These are phyloP conservation scores for Scedosporium boydii DNA, from an alignment of 2,329 filamentous ascomycete genomes.

Conservation along the genomic window DNA sequence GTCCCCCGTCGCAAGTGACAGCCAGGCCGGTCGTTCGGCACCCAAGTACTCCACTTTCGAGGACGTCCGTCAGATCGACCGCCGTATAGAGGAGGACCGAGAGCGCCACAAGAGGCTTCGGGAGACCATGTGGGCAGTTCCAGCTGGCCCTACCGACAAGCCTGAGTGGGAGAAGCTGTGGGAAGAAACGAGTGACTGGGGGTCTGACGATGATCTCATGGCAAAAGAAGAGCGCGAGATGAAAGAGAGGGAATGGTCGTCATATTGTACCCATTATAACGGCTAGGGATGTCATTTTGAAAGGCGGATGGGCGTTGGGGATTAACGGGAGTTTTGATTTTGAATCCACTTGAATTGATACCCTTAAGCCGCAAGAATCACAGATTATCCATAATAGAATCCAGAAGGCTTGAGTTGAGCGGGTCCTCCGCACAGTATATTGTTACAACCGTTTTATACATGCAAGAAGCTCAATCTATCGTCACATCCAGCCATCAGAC, in stretches of 20 bases:
- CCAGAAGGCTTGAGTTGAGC: slow-evolving; percentile 5
- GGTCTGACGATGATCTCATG: slow-evolving; percentile 74
- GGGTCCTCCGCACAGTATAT: slow-evolving; percentile 10
- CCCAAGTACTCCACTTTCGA: slow-evolving; percentile 23
- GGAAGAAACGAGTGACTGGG: slow-evolving; percentile 80
- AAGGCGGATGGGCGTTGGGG: neutral
- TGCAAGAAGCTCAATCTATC: slow-evolving; percentile 21
- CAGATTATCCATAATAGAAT: neutral
- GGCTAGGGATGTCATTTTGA: neutral
- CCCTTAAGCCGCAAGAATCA: neutral
- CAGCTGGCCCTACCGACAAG: slow-evolving; percentile 45
- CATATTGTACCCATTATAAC: slow-evolving; percentile 11
- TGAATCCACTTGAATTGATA: slow-evolving; percentile 1
- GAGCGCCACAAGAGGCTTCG: slow-evolving; percentile 87
- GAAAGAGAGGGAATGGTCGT: slow-evolving; percentile 22
- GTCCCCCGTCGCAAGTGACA: slow-evolving; percentile 28
- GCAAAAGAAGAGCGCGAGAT: slow-evolving; percentile 62
- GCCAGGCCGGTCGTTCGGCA: neutral
- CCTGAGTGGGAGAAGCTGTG: slow-evolving; percentile 71
- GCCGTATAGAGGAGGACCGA: slow-evolving; percentile 92
- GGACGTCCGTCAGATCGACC: slow-evolving; percentile 85
- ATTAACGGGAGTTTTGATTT: neutral
- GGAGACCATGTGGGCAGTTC: slow-evolving; percentile 89
- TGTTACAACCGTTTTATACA: slow-evolving; percentile 23
- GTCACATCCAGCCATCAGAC: slow-evolving; percentile 10